A percentile compares a stretch with the other conserved stretches of the same genome.
These are phyloP conservation scores for Phascolomyces articulosus DNA, from an alignment of 371 early-diverging fungal genomes.

Conservation along the genomic window DNA sequence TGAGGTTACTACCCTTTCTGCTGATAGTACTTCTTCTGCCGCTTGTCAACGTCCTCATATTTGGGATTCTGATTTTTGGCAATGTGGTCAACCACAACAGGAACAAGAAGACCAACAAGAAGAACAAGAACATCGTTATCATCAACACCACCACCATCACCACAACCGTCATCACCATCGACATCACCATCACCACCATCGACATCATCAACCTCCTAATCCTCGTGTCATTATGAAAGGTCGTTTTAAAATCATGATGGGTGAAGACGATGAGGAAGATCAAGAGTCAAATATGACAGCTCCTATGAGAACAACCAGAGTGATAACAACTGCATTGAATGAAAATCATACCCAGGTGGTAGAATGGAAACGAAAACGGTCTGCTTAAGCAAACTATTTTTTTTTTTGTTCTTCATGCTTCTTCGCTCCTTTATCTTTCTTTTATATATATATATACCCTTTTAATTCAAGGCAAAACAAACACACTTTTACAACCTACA, in stretches of 20 bases:
- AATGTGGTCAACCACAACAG: background rate
- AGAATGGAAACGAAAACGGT: slow-evolving; percentile 22
- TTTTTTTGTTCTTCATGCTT: background rate
- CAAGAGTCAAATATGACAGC: background rate
- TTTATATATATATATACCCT: background rate
- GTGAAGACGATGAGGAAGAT: slow-evolving; percentile 12
- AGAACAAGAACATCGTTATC: no score
- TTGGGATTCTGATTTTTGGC: slow-evolving; percentile 27
- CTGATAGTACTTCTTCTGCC: background rate
- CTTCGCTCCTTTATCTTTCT: background rate
- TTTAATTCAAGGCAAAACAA: background rate
- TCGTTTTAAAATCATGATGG: slow-evolving; percentile 26
- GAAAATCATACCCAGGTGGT: slow-evolving; percentile 10
- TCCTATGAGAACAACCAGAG: background rate
- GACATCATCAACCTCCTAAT: slow-evolving; percentile 1
- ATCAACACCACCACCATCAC: background rate
- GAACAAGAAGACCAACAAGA: background rate
- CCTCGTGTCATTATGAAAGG: slow-evolving; percentile 23
- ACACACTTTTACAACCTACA: no score
- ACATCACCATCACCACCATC: background rate
- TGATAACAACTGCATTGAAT: background rate
- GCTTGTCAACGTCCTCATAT: background rate
- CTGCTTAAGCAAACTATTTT: background rate
- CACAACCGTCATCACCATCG: background rate
- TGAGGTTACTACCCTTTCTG: slow-evolving; percentile 6